Evolutionary conservation across 352 stramenopile species (phyloP), one percentile per base, ranked within the genome.

Genomic region (Pythium volutum): DNA sequence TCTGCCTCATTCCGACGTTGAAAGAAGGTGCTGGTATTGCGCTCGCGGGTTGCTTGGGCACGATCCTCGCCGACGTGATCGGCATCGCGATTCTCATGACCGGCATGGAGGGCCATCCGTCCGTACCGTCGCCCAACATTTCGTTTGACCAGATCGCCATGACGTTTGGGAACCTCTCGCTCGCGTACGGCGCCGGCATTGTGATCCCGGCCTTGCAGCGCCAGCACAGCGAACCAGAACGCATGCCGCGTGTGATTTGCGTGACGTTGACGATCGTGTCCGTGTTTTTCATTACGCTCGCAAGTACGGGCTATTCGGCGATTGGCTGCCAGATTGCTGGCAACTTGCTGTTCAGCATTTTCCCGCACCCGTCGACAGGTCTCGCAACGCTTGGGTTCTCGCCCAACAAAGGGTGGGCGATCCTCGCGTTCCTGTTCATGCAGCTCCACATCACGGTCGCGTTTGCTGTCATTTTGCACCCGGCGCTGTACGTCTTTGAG

Each of bases 381-480:
- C 25, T 59, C 8, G 42, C 64, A 6, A 38, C 47, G n/a, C 61
- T 75, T 27, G 71, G 71, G 14, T 77, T 77, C 48, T 43, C 34
- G 29, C 42, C 62, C 5, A 36, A 64, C 33, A 59, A 63, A 4
- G 66, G 52, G 12, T 55, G 55, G 23, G 68, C 74, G 2, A 61
- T 75, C 16, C 16, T 75, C 26, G 69, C 63, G 43, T 79, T 63
- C 25, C 56, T 69, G 26, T 72, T 70, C 62, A 83, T 83, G 74
- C 72, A 80, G 39, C 39, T 75, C 46, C 73, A 77, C 57, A 74
- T 77, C 42, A 67, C 70, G 6, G 71, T 77, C 22, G 70, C 70
- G 1, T 77, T 77, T 20, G 48, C 70, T 2, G 59, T 74, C 10
- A 59, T 77, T 22, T 45, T 77, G 0, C 61, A 71, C 57, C 70